These are phyloP conservation scores for Linnemannia elongata DNA, from an alignment of 192 early-diverging fungal genomes.

Conservation along the genomic window DNA sequence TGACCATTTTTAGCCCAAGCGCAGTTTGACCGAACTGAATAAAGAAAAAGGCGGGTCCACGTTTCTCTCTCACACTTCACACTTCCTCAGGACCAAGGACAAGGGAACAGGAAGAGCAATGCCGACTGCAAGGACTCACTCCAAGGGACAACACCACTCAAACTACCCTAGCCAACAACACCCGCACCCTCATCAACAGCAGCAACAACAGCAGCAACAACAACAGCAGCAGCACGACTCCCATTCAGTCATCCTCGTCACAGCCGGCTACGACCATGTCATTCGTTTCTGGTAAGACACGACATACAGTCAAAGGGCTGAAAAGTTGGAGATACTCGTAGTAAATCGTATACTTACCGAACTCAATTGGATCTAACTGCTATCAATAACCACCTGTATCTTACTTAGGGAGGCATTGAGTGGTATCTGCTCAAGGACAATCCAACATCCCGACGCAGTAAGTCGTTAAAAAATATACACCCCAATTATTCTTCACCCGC, in stretches of 20 bases:
- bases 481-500: neutral
- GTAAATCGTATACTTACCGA: neutral
- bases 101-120: constrained; percentile 5
- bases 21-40: too few relatives aligned
- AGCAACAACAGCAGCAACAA: constrained; percentile 59
- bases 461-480: constrained; percentile 4
- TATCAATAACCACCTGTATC: neutral
- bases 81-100: neutral
- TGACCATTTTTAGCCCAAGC: too few relatives aligned
- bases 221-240: constrained; percentile 64
- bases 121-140: constrained; percentile 45
- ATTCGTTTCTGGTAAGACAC: constrained; percentile 72
- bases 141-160: constrained; percentile 41
- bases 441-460: constrained; percentile 88
- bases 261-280: constrained; percentile 85
- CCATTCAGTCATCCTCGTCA: constrained; percentile 73
- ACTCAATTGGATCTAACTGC: neutral
- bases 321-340: neutral
- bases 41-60: too few relatives aligned
- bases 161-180: constrained; percentile 38
- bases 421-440: constrained; percentile 74
- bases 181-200: constrained; percentile 49
- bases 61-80: too few relatives aligned
- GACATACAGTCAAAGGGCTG: neutral
- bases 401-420: constrained; percentile 70